Conservation (phyloP, 1,284 basidiomycete species). For the Exobasidium rhododendri region DNA sequence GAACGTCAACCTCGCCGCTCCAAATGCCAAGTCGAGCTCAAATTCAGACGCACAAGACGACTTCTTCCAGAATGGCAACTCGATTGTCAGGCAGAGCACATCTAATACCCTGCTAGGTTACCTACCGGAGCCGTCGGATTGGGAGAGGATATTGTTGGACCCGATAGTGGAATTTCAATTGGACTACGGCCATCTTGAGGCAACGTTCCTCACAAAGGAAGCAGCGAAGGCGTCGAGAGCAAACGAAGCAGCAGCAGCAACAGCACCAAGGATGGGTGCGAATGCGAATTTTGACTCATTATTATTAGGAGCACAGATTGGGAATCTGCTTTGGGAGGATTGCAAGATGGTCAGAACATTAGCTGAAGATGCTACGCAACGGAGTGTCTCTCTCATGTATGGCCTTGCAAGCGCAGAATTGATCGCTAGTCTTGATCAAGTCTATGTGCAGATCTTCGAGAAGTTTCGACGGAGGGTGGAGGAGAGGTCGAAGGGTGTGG, state of each 20-base stretch:
- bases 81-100: background rate
- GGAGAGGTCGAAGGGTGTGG: background rate
- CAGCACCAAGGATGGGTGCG: background rate
- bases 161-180: constrained; percentile 6
- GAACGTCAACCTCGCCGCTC: background rate
- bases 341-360: background rate
- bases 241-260: background rate
- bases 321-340: background rate
- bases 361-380: background rate
- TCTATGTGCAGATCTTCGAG: background rate
- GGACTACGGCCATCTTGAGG: constrained; percentile 5
- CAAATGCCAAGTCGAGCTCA: background rate
- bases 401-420: background rate
- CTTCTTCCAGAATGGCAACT: background rate
- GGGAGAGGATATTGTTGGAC: constrained; percentile 6
- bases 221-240: background rate
- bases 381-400: background rate
- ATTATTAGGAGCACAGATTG: constrained; percentile 4
- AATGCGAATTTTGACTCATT: background rate
- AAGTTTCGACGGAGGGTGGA: background rate
- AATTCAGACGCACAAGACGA: background rate
- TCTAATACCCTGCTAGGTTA: background rate
- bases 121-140: constrained; percentile 1
- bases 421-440: background rate
- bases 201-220: background rate